phyloP scores from a whole-genome alignment of 2,329 filamentous ascomycete genomes.

The Aspergillus aculeatus region DNA sequence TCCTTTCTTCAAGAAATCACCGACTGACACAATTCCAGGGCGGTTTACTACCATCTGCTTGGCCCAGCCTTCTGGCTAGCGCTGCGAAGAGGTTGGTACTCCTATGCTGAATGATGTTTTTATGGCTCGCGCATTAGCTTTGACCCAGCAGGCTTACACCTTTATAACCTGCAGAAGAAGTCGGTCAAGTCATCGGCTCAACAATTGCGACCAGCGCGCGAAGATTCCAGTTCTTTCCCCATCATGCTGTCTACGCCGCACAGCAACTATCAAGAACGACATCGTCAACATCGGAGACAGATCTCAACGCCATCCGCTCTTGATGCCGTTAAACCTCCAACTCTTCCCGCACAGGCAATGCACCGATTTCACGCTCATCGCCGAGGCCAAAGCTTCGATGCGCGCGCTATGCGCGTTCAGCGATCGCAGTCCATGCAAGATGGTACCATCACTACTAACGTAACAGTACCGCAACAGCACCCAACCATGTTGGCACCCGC shows the following conservation, averaged over 20 bases:
- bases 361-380: conserved; percentile 64
- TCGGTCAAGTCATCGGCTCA: conserved; percentile 44
- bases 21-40: conserved; percentile 62
- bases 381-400: conserved; percentile 82
- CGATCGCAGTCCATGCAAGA: conserved; percentile 49
- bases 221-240: conserved; percentile 23
- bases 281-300: conserved; percentile 79
- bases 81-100: conserved; percentile 69
- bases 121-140: conserved; percentile 7
- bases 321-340: conserved; percentile 69
- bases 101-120: conserved; percentile 1
- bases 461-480: conserved; percentile 58
- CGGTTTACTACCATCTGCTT: conserved; percentile 29
- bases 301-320: conserved; percentile 79
- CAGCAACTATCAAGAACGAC: conserved; percentile 70
- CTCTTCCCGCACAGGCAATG: conserved; percentile 58
- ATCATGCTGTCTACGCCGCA: conserved; percentile 78
- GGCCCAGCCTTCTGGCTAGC: conserved; percentile 68
- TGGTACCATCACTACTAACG: conserved; percentile 54
- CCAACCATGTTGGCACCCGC: conserved; percentile 86
- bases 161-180: conserved; percentile 19
- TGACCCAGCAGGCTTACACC: conserved; percentile 16
- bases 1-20: conserved; percentile 45
- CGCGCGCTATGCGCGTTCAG: conserved; percentile 58
- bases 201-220: conserved; percentile 20